Base-by-base conservation (phyloP, 1,139 yeast genomes). In the Debaryomyces subglobosus region DNA sequence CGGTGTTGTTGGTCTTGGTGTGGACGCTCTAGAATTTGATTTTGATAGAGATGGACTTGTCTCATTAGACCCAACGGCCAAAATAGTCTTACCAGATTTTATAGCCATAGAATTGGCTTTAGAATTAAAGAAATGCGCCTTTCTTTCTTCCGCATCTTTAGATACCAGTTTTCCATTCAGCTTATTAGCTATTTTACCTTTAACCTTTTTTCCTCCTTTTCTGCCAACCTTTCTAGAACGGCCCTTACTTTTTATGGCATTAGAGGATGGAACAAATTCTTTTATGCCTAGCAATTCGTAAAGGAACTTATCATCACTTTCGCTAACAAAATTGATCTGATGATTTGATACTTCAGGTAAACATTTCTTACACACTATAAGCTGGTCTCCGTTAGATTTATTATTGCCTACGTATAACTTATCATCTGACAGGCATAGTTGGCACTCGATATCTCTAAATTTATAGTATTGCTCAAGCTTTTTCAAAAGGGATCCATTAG, bases 401-500 rank as follows among this genome's bases (percentile, higher is more conserved):
- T 58, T 60, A 18, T 53, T 53, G 39, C 71, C 74, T 15, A 78
- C 81, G 48, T 61, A 68, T 49, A 82, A 63, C 44, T 71, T 60
- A 1, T 63, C 54, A 36, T 79, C 84, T 29, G 53, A 59, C 5
- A 68, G 72, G 65, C 86, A 82, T 10, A 62, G 49, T 1, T 56
- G 51, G 62, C 87, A 83, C 46, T 66, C 69, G 37, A 81, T 66
- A 54, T 81, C 84, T 61, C 86, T 65, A 42, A 80, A 78, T 44
- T 67, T 72, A 51, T 66, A 65, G 57, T 81, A 83, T 45, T 72
- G 78, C 1, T 70, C 70, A 53, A 81, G 65, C 55, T 72, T 79
- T 49, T 65, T 65, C 57, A 84, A 71, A 18, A 83, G 65, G 0
- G 85, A 77, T 2, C 86, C 87, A 56, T 82, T 83, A 3, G 77